phyloP scores from a whole-genome alignment of 495 filamentous ascomycete species.

The Achaetomiella virescens region DNA sequence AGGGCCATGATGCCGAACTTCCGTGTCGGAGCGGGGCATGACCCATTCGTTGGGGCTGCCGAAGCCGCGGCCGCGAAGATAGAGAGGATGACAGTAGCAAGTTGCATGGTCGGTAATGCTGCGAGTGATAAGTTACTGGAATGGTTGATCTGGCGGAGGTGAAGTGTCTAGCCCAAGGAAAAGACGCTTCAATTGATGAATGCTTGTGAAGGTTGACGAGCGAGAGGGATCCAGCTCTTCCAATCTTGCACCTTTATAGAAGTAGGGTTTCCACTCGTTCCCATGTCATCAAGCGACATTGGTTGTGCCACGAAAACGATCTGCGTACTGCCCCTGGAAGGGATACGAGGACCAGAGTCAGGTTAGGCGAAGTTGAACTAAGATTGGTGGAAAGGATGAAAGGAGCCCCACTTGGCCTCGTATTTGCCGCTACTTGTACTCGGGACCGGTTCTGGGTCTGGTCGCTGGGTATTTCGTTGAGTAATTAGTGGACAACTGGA shows the following conservation, averaged over 20 bases:
- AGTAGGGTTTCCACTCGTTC: background rate
- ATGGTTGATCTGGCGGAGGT: background rate
- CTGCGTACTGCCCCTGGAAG: background rate
- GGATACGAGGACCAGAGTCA: background rate
- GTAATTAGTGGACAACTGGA: too few relatives aligned
- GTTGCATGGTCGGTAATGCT: conserved; percentile 21
- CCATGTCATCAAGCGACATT: background rate
- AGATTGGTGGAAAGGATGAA: background rate
- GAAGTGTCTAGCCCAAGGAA: background rate
- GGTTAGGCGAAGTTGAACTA: background rate
- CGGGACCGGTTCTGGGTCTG: too few relatives aligned
- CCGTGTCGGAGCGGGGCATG: conserved; percentile 5
- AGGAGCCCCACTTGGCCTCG: background rate
- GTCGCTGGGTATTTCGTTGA: too few relatives aligned
- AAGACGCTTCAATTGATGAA: background rate
- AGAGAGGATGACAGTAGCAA: conserved; percentile 13
- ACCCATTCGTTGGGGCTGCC: conserved; percentile 16
- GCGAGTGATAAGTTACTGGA: too few relatives aligned
- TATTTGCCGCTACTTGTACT: too few relatives aligned
- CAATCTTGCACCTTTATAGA: background rate
- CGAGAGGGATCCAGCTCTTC: background rate
- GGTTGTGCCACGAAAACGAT: background rate
- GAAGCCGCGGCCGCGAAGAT: conserved; percentile 43
- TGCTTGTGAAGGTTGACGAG: background rate
- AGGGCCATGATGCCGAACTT: conserved; percentile 44